Evolutionary conservation across 495 filamentous ascomycete genomes (phyloP).

Genomic region (Pseudevernia furfuracea): DNA sequence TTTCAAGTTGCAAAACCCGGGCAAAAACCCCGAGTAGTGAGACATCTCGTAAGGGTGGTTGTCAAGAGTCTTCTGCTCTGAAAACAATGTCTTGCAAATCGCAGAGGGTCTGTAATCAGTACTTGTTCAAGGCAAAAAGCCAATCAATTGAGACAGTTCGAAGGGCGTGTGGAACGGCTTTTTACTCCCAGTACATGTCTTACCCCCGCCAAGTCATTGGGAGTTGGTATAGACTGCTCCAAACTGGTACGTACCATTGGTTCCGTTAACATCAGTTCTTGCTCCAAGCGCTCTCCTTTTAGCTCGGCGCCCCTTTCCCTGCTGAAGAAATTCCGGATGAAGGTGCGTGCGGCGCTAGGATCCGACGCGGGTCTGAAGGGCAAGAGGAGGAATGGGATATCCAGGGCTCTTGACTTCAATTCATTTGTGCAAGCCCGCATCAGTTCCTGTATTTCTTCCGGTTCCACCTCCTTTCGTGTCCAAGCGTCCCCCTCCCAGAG

Average conservation of each 20-base stretch:
- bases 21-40: not conserved
- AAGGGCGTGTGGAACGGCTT: not conserved
- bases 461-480: slow-evolving; percentile 73
- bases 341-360: slow-evolving; percentile 79
- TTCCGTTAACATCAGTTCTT: slow-evolving; percentile 87
- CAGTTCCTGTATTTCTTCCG: slow-evolving; percentile 85
- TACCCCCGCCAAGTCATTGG: not conserved
- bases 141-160: slow-evolving; percentile 14
- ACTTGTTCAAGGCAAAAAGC: not conserved
- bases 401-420: slow-evolving; percentile 85
- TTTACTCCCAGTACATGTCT: not conserved
- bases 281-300: slow-evolving; percentile 61
- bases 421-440: slow-evolving; percentile 78
- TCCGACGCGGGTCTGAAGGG: slow-evolving; percentile 91
- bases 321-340: slow-evolving; percentile 90
- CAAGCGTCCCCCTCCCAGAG: slow-evolving; percentile 79
- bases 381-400: slow-evolving; percentile 88
- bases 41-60: not conserved
- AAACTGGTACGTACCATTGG: slow-evolving; percentile 61
- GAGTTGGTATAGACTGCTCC: not conserved
- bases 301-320: slow-evolving; percentile 42
- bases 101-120: not conserved
- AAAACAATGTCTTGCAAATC: not conserved
- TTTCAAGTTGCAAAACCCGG: not conserved
- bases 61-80: not conserved